Evolutionary conservation across 2,329 filamentous ascomycete species (phyloP), one percentile per base, ranked within the genome.

Genomic region (Pyrenophora graminea): DNA sequence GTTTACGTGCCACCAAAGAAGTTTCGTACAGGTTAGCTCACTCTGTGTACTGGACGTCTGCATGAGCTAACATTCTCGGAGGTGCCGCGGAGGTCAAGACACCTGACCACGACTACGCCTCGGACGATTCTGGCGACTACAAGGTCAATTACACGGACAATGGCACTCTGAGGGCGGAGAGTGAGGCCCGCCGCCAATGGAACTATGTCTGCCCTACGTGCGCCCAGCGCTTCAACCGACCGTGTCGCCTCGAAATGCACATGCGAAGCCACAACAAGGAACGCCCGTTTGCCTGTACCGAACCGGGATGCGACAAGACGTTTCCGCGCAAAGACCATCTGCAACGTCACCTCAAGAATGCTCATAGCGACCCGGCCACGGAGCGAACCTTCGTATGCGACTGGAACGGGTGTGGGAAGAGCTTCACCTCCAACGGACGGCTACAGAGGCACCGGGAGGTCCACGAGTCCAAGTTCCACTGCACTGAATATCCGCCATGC

Each of bases 311-410:
- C 68, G 83, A 85, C 64, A 97, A 96, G 77, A 83, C 86, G 36
- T 97, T 96, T 70, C 83, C 91, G 12, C 89, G 94, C 55, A 85
- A 90, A 59, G 93, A 93, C 63, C 91, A 97, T 74, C 80, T 97
- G 15, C 86, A 88, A 53, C 87, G 91, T 59, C 93, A 97, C 70
- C 76, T 95, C 67, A 91, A 92, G 69, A 89, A 88, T 48, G 86
- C 87, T 9, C 93, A 97, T 70, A 87, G 83, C 17, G 62, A 66
- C 8, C 53, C 55, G 3, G 79, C 85, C 47, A 82, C 58, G 12
- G 57, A 90, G 58, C 82, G 87, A 51, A 82, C 85, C 39, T 87
- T 91, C 70, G 72, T 82, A 21, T 97, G 92, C 75, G 77, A 81
- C n/a, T 85, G 85, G 64, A 79, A 84, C 12, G 85, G 80, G 5